Evolutionary conservation across 805 yeast species (phyloP).

Genomic region (Brettanomyces bruxellensis): DNA sequence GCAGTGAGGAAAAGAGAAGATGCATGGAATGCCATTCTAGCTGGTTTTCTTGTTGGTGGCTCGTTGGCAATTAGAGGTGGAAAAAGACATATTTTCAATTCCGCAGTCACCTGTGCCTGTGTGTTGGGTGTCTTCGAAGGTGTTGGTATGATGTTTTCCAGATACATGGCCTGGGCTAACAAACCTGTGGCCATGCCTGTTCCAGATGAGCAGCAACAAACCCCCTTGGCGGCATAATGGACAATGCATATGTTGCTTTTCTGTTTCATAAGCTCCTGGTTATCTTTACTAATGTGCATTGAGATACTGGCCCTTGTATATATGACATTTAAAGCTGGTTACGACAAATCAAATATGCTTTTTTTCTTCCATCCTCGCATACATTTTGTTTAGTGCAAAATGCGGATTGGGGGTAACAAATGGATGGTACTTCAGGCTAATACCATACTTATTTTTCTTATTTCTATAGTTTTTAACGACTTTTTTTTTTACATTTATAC

Average conservation of each 20-base stretch:
- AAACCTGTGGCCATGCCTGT: conserved; percentile 58
- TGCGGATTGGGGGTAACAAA: too few species aligned
- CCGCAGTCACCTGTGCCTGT: conserved; percentile 97
- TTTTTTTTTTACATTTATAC: too few species aligned
- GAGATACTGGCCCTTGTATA: conserved; percentile 2
- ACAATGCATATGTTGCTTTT: neutral
- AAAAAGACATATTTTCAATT: conserved; percentile 91
- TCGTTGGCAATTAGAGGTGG: conserved; percentile 98
- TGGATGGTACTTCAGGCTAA: too few species aligned
- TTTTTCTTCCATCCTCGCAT: too few species aligned
- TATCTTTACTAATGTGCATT: neutral
- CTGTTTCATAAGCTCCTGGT: neutral
- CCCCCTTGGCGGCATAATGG: conserved; percentile 2
- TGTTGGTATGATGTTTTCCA: conserved; percentile 92
- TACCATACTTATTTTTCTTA: too few species aligned
- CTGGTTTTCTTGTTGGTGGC: conserved; percentile 98
- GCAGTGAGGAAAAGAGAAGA: conserved; percentile 96
- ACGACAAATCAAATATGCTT: too few species aligned
- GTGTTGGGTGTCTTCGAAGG: conserved; percentile 95
- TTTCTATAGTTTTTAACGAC: too few species aligned
- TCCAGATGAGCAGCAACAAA: conserved; percentile 27
- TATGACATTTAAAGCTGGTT: neutral
- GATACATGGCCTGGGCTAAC: conserved; percentile 79
- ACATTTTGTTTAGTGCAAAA: too few species aligned
- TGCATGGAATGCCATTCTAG: conserved; percentile 96